phyloP scores from a whole-genome alignment of 2,329 filamentous ascomycete genomes.

The Beauveria scarabaeidicola region DNA sequence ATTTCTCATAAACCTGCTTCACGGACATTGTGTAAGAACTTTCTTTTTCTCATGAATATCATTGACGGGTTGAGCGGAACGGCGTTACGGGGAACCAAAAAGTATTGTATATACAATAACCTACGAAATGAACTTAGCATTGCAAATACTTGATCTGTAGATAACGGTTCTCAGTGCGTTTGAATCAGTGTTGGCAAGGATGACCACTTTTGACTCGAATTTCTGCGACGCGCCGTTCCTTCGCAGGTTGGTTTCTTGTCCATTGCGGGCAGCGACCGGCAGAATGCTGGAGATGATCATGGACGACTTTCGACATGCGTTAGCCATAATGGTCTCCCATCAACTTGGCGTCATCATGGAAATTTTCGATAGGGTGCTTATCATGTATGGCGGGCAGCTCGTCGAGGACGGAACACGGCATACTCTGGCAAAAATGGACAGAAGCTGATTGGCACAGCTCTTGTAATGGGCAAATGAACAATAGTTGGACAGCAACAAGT shows the following conservation, averaged over 20 bases:
- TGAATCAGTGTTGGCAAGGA: too few relatives aligned
- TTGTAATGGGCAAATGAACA: background rate
- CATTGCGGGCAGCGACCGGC: too few relatives aligned
- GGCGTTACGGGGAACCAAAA: background rate
- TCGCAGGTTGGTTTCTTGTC: too few relatives aligned
- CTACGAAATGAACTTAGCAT: background rate
- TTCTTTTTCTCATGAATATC: background rate
- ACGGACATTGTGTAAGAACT: background rate
- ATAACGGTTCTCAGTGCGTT: too few relatives aligned
- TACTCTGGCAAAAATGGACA: slow-evolving; percentile 17
- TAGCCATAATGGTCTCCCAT: slow-evolving; percentile 44
- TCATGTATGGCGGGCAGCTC: slow-evolving; percentile 40
- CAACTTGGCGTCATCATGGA: slow-evolving; percentile 42
- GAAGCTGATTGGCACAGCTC: slow-evolving; percentile 23
- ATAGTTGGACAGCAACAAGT: background rate
- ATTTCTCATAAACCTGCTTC: slow-evolving; percentile 53
- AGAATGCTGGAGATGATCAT: slow-evolving; percentile 32
- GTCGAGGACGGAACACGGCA: slow-evolving; percentile 29
- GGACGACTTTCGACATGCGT: slow-evolving; percentile 34
- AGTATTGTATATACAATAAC: background rate
- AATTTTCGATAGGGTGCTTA: slow-evolving; percentile 39
- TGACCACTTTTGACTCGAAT: too few relatives aligned
- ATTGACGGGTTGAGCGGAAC: background rate
- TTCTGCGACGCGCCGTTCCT: too few relatives aligned
- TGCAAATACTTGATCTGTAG: background rate